Evolutionary conservation across 345 rosid genomes (phyloP).

Genomic region (Reutealis trisperma): DNA sequence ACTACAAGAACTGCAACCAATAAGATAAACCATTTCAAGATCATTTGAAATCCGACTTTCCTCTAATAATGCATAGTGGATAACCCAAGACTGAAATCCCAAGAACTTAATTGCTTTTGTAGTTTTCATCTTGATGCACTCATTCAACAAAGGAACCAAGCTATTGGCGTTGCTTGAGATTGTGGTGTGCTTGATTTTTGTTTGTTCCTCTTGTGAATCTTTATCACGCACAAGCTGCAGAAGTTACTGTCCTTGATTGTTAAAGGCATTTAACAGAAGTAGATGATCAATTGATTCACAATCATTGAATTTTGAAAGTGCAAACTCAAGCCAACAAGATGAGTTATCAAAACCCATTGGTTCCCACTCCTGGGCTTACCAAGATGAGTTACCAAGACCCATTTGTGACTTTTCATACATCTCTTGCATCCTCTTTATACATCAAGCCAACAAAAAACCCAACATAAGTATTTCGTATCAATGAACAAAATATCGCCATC

Average conservation of each 20-base stretch:
- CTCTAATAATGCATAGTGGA: constrained; percentile 56
- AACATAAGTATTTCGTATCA: constrained; percentile 67
- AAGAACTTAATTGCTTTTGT: constrained; percentile 49
- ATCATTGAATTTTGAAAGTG: constrained; percentile 46
- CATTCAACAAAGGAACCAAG: constrained; percentile 48
- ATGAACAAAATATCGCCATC: constrained; percentile 73
- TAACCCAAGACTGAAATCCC: too few species aligned
- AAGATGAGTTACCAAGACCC: constrained; percentile 62
- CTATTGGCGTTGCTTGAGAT: constrained; percentile 35
- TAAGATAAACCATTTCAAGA: too few species aligned
- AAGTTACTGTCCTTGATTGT: constrained; percentile 65
- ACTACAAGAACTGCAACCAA: too few species aligned
- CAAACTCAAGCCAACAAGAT: constrained; percentile 59
- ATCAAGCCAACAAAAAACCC: constrained; percentile 61
- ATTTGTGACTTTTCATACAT: constrained; percentile 65
- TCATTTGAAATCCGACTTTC: constrained; percentile 46
- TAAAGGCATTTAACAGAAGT: constrained; percentile 60
- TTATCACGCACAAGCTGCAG: constrained; percentile 61
- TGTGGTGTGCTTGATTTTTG: constrained; percentile 42
- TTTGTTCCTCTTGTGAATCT: constrained; percentile 45
- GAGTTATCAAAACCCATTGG: constrained; percentile 35
- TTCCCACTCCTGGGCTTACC: constrained; percentile 36
- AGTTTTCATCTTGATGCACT: constrained; percentile 42
- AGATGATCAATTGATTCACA: constrained; percentile 60
- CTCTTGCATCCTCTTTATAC: constrained; percentile 62